A percentile compares a stretch with the other conserved stretches of the same genome.
Evolutionary conservation across 164 flowering plant genomes (phyloP).

Genomic region (Saururus chinensis): DNA sequence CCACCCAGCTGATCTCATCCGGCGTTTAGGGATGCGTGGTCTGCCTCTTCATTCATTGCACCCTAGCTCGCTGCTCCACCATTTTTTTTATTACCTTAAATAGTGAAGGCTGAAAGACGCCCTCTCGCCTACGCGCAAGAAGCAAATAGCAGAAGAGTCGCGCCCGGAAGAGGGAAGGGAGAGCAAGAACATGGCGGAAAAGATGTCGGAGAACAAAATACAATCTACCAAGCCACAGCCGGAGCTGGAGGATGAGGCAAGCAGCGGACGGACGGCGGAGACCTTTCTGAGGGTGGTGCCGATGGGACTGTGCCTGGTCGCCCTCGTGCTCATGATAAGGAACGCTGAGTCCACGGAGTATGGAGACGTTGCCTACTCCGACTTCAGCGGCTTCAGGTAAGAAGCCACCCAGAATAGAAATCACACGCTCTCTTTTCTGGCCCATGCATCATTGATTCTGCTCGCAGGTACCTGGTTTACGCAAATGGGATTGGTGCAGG

Average conservation of each 20-base stretch:
- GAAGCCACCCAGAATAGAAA: background rate
- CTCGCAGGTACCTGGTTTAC: conserved; percentile 74
- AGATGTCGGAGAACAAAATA: conserved; percentile 4
- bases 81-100: background rate
- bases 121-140: background rate
- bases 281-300: conserved; percentile 56
- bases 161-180: background rate
- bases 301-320: conserved; percentile 48
- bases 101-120: background rate
- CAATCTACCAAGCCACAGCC: background rate
- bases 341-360: conserved; percentile 48
- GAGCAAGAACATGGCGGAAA: background rate
- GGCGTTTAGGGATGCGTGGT: conserved; percentile 8
- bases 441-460: background rate
- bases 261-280: conserved; percentile 41
- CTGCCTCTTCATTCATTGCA: no score
- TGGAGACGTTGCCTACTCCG: conserved; percentile 58
- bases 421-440: background rate
- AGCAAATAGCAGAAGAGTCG: background rate
- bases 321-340: conserved; percentile 74
- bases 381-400: conserved; percentile 71
- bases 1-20: no score
- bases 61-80: no score
- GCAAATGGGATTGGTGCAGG: conserved; percentile 88
- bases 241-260: background rate